Percentiles rank a stretch among this genome's conserved stretches.
Conservation (phyloP, 805 yeast genomes). For the Hermanozyma aechmeae region DNA sequence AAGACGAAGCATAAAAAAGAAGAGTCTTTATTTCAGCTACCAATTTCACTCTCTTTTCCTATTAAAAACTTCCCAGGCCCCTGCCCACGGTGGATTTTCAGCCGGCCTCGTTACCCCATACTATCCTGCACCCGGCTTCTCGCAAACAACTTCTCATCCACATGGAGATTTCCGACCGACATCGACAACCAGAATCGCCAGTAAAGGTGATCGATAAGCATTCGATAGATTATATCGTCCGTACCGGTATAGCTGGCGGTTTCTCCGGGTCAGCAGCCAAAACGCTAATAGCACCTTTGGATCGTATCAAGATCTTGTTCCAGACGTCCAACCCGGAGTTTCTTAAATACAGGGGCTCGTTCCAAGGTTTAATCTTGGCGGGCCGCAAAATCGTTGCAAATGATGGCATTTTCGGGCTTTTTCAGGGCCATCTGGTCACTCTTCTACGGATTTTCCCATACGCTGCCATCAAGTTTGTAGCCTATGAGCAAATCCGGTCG, state of each 20-base stretch:
- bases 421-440: slow-evolving; percentile 95
- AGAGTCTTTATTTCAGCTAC: background rate
- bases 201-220: slow-evolving; percentile 49
- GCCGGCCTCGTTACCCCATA: background rate
- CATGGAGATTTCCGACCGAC: background rate
- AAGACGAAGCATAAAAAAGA: background rate
- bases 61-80: background rate
- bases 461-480: slow-evolving; percentile 94
- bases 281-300: slow-evolving; percentile 90
- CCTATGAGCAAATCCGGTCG: slow-evolving; percentile 86
- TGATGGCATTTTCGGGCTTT: slow-evolving; percentile 76
- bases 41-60: background rate
- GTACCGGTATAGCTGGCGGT: slow-evolving; percentile 92
- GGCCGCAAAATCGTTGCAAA: slow-evolving; percentile 51
- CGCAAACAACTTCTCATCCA: background rate
- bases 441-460: slow-evolving; percentile 87
- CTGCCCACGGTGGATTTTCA: background rate
- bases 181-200: background rate
- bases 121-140: background rate
- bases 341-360: slow-evolving; percentile 67
- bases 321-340: slow-evolving; percentile 94
- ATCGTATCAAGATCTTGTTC: slow-evolving; percentile 87
- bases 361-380: slow-evolving; percentile 68
- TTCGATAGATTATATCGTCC: slow-evolving; percentile 65
- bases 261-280: slow-evolving; percentile 94